A percentile compares a stretch with the other conserved stretches of the same genome.
Conservation (phyloP, 2,329 filamentous ascomycete genomes). For the Beauveria scarabaeidicola region DNA sequence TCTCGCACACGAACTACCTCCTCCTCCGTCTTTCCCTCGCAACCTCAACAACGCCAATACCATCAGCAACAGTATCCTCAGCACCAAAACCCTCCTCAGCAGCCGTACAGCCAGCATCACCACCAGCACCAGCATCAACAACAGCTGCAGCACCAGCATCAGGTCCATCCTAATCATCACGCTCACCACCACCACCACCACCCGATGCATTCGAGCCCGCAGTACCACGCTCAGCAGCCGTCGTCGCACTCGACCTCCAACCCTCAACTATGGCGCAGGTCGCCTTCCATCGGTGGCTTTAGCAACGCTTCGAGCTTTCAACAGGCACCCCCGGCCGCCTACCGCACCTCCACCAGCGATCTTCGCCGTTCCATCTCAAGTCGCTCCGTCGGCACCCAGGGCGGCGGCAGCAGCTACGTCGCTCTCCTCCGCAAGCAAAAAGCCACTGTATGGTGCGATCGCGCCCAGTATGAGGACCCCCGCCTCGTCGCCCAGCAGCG, state of each 20-base stretch:
- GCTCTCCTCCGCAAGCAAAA: slow-evolving; percentile 95
- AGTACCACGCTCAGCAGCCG: slow-evolving; percentile 24
- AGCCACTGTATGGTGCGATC: slow-evolving; percentile 96
- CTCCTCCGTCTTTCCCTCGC: slow-evolving; percentile 40
- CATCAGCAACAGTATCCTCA: background rate
- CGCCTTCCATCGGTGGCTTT: slow-evolving; percentile 59
- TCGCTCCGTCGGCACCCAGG: slow-evolving; percentile 52
- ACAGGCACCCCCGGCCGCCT: slow-evolving; percentile 48
- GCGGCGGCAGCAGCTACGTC: slow-evolving; percentile 62
- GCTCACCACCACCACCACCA: background rate
- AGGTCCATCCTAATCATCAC: background rate
- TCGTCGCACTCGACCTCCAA: slow-evolving; percentile 22
- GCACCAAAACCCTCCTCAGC: background rate
- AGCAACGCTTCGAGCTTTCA: slow-evolving; percentile 63
- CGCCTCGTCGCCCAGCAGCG: slow-evolving; percentile 73
- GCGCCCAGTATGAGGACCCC: slow-evolving; percentile 85
- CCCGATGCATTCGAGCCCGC: slow-evolving; percentile 12
- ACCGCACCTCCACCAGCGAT: slow-evolving; percentile 47
- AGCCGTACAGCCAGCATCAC: background rate
- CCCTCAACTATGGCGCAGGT: slow-evolving; percentile 40
- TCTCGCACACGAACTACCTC: slow-evolving; percentile 49
- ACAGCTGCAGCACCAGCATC: slow-evolving; percentile 5
- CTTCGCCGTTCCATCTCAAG: slow-evolving; percentile 73
- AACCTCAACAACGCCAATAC: background rate
- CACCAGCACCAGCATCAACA: slow-evolving; percentile 17